These are phyloP conservation scores for Umbilicus rupestris DNA, from an alignment of 164 flowering plant genomes.

Conservation along the genomic window DNA sequence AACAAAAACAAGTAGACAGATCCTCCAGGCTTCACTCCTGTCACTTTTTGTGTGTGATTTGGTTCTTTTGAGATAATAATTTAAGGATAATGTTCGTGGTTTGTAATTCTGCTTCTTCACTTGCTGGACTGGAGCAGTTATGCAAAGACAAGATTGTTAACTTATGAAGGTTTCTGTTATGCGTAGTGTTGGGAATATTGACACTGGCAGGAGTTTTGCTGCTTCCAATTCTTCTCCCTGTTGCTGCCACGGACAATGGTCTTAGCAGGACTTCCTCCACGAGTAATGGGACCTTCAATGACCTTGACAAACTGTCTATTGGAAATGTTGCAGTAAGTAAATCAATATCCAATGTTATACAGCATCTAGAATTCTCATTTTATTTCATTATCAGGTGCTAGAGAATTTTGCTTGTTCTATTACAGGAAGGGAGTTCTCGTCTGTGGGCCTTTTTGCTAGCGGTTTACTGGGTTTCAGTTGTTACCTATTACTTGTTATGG, in stretches of 20 bases:
- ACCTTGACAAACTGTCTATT: conserved; percentile 77
- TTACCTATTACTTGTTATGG: conserved; percentile 65
- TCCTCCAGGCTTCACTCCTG: neutral
- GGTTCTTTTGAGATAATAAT: too few species aligned
- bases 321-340: conserved; percentile 53
- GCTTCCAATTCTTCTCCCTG: conserved; percentile 70
- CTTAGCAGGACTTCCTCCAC: conserved; percentile 16
- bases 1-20: neutral
- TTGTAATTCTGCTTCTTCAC: too few species aligned
- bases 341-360: neutral
- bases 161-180: conserved; percentile 3
- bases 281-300: conserved; percentile 45
- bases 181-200: conserved; percentile 66
- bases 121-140: too few species aligned
- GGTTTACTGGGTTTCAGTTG: conserved; percentile 75
- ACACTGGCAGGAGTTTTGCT: conserved; percentile 52
- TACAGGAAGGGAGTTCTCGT: conserved; percentile 53
- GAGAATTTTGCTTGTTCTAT: neutral
- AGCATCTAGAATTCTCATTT: neutral
- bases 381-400: neutral
- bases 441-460: conserved; percentile 73
- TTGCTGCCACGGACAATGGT: conserved; percentile 52
- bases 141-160: too few species aligned
- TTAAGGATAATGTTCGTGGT: too few species aligned
- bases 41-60: too few species aligned